Percentiles rank a stretch among this genome's conserved stretches.
Evolutionary conservation across 768 basidiomycete genomes (phyloP).

Genomic region (Pleurotus ostreatus): DNA sequence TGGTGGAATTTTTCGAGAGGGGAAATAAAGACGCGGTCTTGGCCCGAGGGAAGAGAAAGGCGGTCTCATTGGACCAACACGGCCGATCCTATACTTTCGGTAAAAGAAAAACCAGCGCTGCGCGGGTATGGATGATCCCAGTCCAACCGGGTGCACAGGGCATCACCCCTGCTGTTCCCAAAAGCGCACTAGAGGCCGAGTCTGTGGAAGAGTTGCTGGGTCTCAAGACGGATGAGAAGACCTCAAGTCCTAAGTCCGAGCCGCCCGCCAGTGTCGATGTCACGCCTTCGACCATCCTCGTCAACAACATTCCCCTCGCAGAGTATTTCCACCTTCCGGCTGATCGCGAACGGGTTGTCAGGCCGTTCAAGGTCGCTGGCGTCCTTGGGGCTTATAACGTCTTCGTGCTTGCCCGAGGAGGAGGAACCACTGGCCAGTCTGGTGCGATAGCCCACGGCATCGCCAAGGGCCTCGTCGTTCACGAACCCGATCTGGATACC

Average conservation of each 20-base stretch:
- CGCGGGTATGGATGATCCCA: constrained; percentile 91
- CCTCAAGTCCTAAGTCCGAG: constrained; percentile 8
- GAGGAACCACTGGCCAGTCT: constrained; percentile 91
- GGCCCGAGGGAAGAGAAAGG: constrained; percentile 50
- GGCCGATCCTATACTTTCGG: constrained; percentile 89
- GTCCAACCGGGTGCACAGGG: constrained; percentile 26
- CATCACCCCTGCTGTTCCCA: constrained; percentile 3
- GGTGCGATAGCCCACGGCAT: constrained; percentile 80
- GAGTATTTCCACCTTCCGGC: constrained; percentile 71
- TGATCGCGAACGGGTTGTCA: constrained; percentile 78
- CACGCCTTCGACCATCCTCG: constrained; percentile 62
- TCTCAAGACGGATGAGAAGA: constrained; percentile 14
- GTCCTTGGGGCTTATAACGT: constrained; percentile 81
- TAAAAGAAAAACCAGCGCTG: constrained; percentile 83
- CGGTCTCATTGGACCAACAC: constrained; percentile 60
- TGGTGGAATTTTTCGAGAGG: constrained; percentile 63
- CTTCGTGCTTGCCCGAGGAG: constrained; percentile 74
- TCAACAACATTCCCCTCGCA: constrained; percentile 81
- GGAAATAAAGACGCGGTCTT: constrained; percentile 50
- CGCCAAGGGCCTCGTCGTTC: constrained; percentile 68
- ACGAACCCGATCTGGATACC: constrained; percentile 59
- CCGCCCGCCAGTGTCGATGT: constrained; percentile 26
- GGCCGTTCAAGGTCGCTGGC: constrained; percentile 82
- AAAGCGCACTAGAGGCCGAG: constrained; percentile 14
- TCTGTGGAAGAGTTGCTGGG: constrained; percentile 24